Base-by-base conservation (phyloP, 1,139 yeast species). In the Spathaspora sp. region DNA sequence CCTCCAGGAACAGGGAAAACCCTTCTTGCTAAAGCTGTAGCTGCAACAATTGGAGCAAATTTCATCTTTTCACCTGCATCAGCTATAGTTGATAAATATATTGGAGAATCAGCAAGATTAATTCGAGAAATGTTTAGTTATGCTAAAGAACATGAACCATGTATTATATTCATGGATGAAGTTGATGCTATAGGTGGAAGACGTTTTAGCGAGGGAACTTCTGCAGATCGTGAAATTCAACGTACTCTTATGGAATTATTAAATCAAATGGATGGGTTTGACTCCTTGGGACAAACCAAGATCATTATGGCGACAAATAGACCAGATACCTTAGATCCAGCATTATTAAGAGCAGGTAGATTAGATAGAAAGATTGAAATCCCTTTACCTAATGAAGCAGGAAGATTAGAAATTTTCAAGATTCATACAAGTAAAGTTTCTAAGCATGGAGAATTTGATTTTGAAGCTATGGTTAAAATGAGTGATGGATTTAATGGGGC, bases 1-100 rank as follows among this genome's bases (percentile, higher is more conserved):
- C 99, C 99, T n/a, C 99, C 99, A 24, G 99, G 99, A 59, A 93
- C 99, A 0, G 99, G 99, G 64, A 93, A 93, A 65, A 93, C 99
- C 0, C 74, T 93, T 52, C 77, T 93, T 58, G 99, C 99, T 10
- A 91, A 93, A 63, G 99, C 99, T 0, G 98, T 91, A 39, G 99
- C 99, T 5, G 98, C 99, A 41, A 93, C 98, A 5, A 89, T 95
- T 59, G 99, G 98, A 43, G 97, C 98, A 42, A 95, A 95, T 68
- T 95, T 95, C 70, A 93, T 95, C 53, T 93, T 93, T 61, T 89
- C 97, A 10, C 99, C 99, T 10, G 98, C 99, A 1, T 88, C 97
- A 6, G 99, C 97, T 41, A 95, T 95, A 64, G 99, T 95, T 45
- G 99, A 95, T 69, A 95, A 95, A 69, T 95, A 95, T 70, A 95